phyloP scores from a whole-genome alignment of 768 basidiomycete species.

The Suillus variegatus region DNA sequence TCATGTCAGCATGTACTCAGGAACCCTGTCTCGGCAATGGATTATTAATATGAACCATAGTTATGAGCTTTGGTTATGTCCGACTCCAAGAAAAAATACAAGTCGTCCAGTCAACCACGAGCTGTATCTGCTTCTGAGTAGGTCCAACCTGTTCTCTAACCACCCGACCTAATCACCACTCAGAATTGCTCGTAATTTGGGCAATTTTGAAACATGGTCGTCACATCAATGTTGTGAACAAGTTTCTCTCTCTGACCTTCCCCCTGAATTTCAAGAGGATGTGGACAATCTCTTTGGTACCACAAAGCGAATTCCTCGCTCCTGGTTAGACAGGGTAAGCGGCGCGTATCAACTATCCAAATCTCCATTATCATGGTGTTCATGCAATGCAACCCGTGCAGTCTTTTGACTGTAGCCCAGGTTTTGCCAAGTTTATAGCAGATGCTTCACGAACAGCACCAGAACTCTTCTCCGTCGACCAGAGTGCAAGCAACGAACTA shows the following conservation, averaged over 20 bases:
- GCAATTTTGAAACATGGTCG: constrained; percentile 54
- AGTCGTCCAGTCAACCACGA: constrained; percentile 28
- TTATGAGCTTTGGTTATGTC: not conserved
- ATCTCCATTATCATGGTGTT: not conserved
- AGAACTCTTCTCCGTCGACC: constrained; percentile 37
- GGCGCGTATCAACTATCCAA: not conserved
- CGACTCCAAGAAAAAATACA: constrained; percentile 16
- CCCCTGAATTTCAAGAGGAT: constrained; percentile 37
- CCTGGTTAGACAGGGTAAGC: constrained; percentile 45
- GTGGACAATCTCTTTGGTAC: constrained; percentile 42
- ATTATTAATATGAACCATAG: constrained; percentile 1
- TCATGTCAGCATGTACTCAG: not conserved
- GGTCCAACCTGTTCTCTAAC: constrained; percentile 13
- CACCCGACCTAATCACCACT: constrained; percentile 6
- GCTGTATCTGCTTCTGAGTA: constrained; percentile 51
- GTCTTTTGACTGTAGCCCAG: constrained; percentile 4
- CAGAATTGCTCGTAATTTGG: constrained; percentile 51
- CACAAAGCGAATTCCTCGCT: constrained; percentile 35
- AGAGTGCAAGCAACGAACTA: constrained; percentile 21
- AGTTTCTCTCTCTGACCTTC: constrained; percentile 47
- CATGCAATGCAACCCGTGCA: not conserved
- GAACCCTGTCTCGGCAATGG: not conserved
- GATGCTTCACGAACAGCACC: constrained; percentile 38
- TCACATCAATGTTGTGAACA: constrained; percentile 51
- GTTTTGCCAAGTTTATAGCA: constrained; percentile 23